Conservation (phyloP, 345 rosid genomes). For the Salix arbutifolia region DNA sequence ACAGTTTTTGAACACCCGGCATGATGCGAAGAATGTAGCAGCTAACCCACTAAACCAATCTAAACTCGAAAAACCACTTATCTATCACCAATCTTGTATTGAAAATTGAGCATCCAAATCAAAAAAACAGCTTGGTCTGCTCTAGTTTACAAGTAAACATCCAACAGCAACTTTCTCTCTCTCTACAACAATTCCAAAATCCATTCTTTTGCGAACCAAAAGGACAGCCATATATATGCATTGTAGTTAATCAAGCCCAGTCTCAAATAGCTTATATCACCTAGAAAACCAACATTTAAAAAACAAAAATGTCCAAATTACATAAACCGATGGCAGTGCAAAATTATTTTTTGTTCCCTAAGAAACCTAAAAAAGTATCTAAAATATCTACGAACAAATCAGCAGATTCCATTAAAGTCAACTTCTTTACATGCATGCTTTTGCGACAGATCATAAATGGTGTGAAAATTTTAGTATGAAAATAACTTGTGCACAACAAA, state of each 20-base stretch:
- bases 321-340: not conserved
- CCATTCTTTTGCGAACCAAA: slow-evolving; percentile 10
- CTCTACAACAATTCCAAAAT: slow-evolving; percentile 27
- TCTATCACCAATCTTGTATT: not conserved
- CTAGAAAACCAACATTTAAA: slow-evolving; percentile 10
- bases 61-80: slow-evolving; percentile 2
- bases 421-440: not conserved
- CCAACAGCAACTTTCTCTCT: slow-evolving; percentile 9
- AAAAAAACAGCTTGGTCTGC: not conserved
- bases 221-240: slow-evolving; percentile 12
- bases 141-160: slow-evolving; percentile 16
- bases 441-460: not conserved
- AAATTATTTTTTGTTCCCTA: not conserved
- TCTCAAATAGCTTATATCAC: slow-evolving; percentile 6
- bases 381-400: not conserved
- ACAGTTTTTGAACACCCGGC: slow-evolving; percentile 55
- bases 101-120: slow-evolving; percentile 10
- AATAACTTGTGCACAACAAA: not conserved
- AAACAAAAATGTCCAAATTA: not conserved
- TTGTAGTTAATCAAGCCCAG: slow-evolving; percentile 7
- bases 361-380: not conserved
- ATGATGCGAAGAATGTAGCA: slow-evolving; percentile 17
- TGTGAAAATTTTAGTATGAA: not conserved
- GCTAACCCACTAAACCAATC: slow-evolving; percentile 3
- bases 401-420: not conserved